Evolutionary conservation across 345 rosid species (phyloP), one percentile per base, ranked within the genome.

Genomic region (Crucihimalaya himalaica): DNA sequence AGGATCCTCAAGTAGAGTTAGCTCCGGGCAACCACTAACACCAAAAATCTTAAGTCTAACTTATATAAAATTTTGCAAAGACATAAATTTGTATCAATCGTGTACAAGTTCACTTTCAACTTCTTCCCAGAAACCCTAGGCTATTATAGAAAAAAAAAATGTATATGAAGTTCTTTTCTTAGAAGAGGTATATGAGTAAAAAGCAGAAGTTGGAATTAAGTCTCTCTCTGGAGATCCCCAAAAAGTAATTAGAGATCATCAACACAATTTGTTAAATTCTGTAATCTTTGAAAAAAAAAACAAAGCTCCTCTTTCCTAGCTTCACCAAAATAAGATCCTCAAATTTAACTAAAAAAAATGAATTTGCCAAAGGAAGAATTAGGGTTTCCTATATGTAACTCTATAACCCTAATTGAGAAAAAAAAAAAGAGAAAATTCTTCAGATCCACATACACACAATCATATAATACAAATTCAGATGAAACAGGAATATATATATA

Each of bases 141-240:
- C 12, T n/a, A 61, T 12, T 68, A 21, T 40, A n/a, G 59, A 14
- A 58, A 20, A 39, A 23, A 9, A 15, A 35, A 10, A 23, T 8
- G 14, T 3, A 32, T 27, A 28, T 55, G 15, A 64, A 55, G 43
- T 20, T 11, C 1, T 53, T 63, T 64, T 73, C 50, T n/a, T 35
- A 25, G 25, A 63, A 35, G 34, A 56, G 3, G 6, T 21, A 34
- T 21, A 34, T 16, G 40, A 47, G 19, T 47, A 16, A 40, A 28
- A 40, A 31, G 25, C 25, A 29, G 53, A 68, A 68, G 21, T 34
- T 21, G 18, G 48, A 60, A n/a, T n/a, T n/a, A n/a, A 39, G 62
- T 21, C 62, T 67, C 68, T 67, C 73, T 67, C 73, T 66, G 39
- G 62, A 74, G 67, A 74, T 68, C 32, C 74, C 69, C 28, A 51